These are phyloP conservation scores for Syzygium grande DNA, from an alignment of 345 rosid species.

Conservation along the genomic window DNA sequence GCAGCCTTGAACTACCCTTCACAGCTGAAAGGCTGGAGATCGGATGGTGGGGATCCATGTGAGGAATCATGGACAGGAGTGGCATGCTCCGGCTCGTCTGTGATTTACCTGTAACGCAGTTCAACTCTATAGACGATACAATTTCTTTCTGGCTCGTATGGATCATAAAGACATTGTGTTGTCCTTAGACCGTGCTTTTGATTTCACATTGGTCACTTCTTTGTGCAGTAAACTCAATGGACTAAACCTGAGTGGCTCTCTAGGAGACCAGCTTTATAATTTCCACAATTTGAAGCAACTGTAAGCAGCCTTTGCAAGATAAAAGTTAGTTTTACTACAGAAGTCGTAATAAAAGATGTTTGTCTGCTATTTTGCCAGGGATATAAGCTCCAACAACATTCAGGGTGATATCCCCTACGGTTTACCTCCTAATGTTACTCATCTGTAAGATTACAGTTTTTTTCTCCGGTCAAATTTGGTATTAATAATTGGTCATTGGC, in stretches of 20 bases:
- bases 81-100: slow-evolving; percentile 62
- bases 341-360: background rate
- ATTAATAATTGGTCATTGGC: background rate
- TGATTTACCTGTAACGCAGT: slow-evolving; percentile 47
- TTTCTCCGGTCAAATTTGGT: background rate
- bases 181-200: background rate
- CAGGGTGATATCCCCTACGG: slow-evolving; percentile 64
- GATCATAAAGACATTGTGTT: background rate
- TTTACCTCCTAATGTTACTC: slow-evolving; percentile 75
- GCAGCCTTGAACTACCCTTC: slow-evolving; percentile 39
- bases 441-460: slow-evolving; percentile 43
- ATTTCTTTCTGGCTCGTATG: background rate
- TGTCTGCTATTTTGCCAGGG: slow-evolving; percentile 30
- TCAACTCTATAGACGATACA: background rate
- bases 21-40: slow-evolving; percentile 70
- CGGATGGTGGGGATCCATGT: slow-evolving; percentile 77
- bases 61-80: slow-evolving; percentile 81
- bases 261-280: slow-evolving; percentile 60
- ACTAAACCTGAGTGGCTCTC: slow-evolving; percentile 54
- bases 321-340: background rate
- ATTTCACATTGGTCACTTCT: background rate
- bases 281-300: slow-evolving; percentile 60
- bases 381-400: slow-evolving; percentile 62
- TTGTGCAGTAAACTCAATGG: slow-evolving; percentile 47
- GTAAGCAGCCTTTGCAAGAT: slow-evolving; percentile 28